Evolutionary conservation across 1,139 yeast genomes (phyloP).

Genomic region (Pneumocystis murina): DNA sequence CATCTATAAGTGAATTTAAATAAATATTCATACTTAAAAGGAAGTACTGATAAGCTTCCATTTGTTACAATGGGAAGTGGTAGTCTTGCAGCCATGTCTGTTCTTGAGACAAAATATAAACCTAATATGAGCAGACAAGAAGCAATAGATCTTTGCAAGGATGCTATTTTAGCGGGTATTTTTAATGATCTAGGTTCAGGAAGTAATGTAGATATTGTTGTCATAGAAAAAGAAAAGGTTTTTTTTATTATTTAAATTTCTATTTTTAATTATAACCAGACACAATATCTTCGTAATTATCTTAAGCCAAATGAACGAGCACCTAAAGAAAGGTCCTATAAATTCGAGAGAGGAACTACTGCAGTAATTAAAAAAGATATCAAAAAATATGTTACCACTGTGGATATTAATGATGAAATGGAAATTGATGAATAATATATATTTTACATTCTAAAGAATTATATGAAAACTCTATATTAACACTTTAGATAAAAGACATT

Average conservation of each 20-base stretch:
- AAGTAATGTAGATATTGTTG: constrained; percentile 91
- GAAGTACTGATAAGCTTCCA: constrained; percentile 36
- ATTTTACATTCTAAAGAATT: neutral
- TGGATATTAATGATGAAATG: constrained; percentile 33
- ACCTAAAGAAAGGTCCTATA: constrained; percentile 65
- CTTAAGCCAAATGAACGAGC: constrained; percentile 81
- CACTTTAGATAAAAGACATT: neutral
- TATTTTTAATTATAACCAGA: constrained; percentile 24
- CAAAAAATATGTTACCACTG: constrained; percentile 41
- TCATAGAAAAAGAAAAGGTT: constrained; percentile 63
- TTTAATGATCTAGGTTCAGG: constrained; percentile 99
- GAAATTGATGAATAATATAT: constrained; percentile 39
- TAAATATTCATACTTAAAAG: constrained; percentile 28
- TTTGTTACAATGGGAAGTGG: constrained; percentile 89
- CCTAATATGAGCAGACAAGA: constrained; percentile 67
- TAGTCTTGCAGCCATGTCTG: constrained; percentile 98
- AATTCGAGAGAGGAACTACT: constrained; percentile 82
- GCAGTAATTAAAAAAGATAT: constrained; percentile 58
- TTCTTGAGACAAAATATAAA: constrained; percentile 76
- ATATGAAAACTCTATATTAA: neutral
- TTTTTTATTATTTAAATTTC: neutral
- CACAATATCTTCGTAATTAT: constrained; percentile 70
- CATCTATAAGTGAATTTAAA: constrained; percentile 35
- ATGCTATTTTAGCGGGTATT: constrained; percentile 93
- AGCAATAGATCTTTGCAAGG: constrained; percentile 76